Conservation (phyloP, 805 yeast species). For the Candida sonorensis region DNA sequence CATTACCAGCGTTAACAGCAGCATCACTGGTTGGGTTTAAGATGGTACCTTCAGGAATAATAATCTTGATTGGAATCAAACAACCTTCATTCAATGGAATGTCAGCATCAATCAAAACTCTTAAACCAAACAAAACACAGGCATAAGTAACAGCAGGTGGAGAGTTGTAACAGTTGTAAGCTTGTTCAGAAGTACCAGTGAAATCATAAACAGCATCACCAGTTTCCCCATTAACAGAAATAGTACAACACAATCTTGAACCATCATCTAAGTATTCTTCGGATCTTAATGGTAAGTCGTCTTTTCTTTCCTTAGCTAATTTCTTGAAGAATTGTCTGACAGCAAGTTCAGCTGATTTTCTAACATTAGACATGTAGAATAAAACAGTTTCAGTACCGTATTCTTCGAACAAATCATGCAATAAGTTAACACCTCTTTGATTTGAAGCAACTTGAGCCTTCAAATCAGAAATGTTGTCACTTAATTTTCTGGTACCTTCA, state of each 20-base stretch:
- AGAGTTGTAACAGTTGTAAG: slow-evolving; percentile 47
- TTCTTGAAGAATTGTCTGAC: slow-evolving; percentile 29
- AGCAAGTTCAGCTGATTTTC: slow-evolving; percentile 40
- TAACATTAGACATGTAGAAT: slow-evolving; percentile 41
- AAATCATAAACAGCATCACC: slow-evolving; percentile 46
- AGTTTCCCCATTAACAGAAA: slow-evolving; percentile 32
- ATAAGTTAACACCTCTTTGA: slow-evolving; percentile 41
- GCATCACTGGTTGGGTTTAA: slow-evolving; percentile 39
- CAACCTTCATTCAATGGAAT: slow-evolving; percentile 53
- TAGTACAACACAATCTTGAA: slow-evolving; percentile 36
- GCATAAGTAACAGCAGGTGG: slow-evolving; percentile 49
- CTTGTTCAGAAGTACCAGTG: slow-evolving; percentile 44
- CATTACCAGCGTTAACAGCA: slow-evolving; percentile 42
- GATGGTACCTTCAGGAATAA: slow-evolving; percentile 29
- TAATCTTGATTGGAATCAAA: slow-evolving; percentile 26
- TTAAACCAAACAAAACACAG: slow-evolving; percentile 45
- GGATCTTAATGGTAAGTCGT: slow-evolving; percentile 32
- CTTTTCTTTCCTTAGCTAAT: slow-evolving; percentile 35
- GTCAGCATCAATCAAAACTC: slow-evolving; percentile 42
- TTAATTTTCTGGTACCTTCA: slow-evolving; percentile 47
- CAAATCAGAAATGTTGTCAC: slow-evolving; percentile 46
- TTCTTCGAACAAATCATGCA: slow-evolving; percentile 36
- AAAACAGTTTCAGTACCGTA: slow-evolving; percentile 35
- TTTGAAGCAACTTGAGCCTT: slow-evolving; percentile 48
- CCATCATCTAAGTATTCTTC: slow-evolving; percentile 53